A percentile compares a stretch with the other conserved stretches of the same genome.
Evolutionary conservation across 176 grass and related monocot species (phyloP).

Genomic region (Phoenix dactylifera): DNA sequence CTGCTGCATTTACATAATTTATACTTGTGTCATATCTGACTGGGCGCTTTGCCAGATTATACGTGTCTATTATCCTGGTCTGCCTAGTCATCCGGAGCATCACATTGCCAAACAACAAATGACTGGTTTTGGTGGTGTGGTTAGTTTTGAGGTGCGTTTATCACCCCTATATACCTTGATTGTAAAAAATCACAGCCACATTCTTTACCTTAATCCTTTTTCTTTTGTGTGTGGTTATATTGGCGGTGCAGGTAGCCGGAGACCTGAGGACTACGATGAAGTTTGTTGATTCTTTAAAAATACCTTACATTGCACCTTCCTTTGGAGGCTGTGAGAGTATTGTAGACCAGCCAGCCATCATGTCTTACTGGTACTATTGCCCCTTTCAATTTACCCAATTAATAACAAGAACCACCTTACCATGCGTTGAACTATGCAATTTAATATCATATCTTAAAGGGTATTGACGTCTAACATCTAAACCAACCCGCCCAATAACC

Average conservation of each 20-base stretch:
- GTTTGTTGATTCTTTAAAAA: slow-evolving; percentile 92
- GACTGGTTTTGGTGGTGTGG: slow-evolving; percentile 99
- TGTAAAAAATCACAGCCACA: not conserved
- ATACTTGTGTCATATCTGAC: not conserved
- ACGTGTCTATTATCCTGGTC: slow-evolving; percentile 81
- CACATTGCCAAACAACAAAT: slow-evolving; percentile 98
- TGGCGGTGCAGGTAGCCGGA: slow-evolving; percentile 20
- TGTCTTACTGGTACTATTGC: slow-evolving; percentile 88
- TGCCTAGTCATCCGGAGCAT: slow-evolving; percentile 95
- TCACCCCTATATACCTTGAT: not conserved
- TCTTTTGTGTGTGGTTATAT: not conserved
- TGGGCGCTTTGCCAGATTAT: slow-evolving; percentile 38
- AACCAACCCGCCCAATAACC: too few species aligned
- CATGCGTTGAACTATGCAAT: too few species aligned
- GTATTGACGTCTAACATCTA: too few species aligned
- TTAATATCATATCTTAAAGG: too few species aligned
- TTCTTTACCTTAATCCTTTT: not conserved
- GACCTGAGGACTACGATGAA: slow-evolving; percentile 65
- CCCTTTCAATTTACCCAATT: too few species aligned
- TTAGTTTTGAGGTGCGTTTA: slow-evolving; percentile 84
- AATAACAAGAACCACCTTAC: too few species aligned
- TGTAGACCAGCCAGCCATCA: slow-evolving; percentile 93
- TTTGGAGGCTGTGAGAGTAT: slow-evolving; percentile 98
- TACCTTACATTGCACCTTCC: slow-evolving; percentile 87
- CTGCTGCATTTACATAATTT: not conserved